Conservation (phyloP, 371 early-diverging fungal genomes). For the Entomophthora muscae region DNA sequence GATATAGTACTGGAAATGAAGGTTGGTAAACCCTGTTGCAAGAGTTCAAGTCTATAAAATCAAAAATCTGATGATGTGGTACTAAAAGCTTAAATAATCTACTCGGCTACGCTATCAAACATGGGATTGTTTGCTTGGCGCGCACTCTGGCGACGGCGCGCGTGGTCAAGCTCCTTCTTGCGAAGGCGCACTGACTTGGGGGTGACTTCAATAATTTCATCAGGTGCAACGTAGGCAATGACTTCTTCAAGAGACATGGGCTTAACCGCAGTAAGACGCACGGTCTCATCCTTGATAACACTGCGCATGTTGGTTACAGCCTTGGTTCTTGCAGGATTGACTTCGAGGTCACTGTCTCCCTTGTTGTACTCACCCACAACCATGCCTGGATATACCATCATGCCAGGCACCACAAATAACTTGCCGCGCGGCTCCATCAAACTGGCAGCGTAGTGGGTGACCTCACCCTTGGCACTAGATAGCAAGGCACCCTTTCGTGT, state of each 20-base stretch:
- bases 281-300: slow-evolving; percentile 50
- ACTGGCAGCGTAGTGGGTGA: slow-evolving; percentile 47
- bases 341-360: slow-evolving; percentile 39
- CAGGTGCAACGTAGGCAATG: slow-evolving; percentile 51
- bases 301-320: slow-evolving; percentile 52
- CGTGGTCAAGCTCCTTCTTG: slow-evolving; percentile 44
- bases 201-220: slow-evolving; percentile 65
- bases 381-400: slow-evolving; percentile 60
- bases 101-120: neutral
- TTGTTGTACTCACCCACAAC: slow-evolving; percentile 59
- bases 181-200: slow-evolving; percentile 43
- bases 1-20: too few relatives aligned
- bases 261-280: slow-evolving; percentile 40
- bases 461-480: slow-evolving; percentile 39
- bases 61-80: too few relatives aligned
- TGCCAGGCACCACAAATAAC: slow-evolving; percentile 47
- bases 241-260: slow-evolving; percentile 46
- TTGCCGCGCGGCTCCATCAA: slow-evolving; percentile 55
- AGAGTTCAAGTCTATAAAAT: too few relatives aligned
- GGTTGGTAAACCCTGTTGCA: too few relatives aligned
- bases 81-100: too few relatives aligned
- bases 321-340: slow-evolving; percentile 62
- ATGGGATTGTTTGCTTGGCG: neutral
- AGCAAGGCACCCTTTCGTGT: slow-evolving; percentile 48
- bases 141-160: slow-evolving; percentile 28